Evolutionary conservation across 2,329 filamentous ascomycete species (phyloP).

Genomic region (Aschersonia sp.): DNA sequence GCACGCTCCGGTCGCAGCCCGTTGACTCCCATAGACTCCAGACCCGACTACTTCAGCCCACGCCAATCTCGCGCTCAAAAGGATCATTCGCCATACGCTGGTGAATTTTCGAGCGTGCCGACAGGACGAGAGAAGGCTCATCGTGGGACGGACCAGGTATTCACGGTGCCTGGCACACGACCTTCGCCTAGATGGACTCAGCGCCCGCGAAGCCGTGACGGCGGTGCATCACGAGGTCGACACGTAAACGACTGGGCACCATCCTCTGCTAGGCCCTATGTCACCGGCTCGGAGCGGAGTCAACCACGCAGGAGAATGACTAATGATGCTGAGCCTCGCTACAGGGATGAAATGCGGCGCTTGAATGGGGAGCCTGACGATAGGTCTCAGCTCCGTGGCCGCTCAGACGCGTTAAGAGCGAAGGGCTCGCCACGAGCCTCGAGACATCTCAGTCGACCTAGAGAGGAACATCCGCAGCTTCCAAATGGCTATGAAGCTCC

Average conservation of each 20-base stretch:
- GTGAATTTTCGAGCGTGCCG: conserved; percentile 24
- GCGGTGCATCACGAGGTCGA: conserved; percentile 11
- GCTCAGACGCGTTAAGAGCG: conserved; percentile 9
- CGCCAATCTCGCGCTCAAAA: conserved; percentile 13
- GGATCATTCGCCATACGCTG: conserved; percentile 25
- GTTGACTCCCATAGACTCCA: conserved; percentile 18
- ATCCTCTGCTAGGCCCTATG: conserved; percentile 13
- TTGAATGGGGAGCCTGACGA: conserved; percentile 14
- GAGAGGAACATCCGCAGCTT: conserved; percentile 21
- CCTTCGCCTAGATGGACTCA: conserved; percentile 17
- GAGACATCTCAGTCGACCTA: conserved; percentile 20
- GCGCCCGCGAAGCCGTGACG: conserved; percentile 11
- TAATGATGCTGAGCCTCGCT: conserved; percentile 16
- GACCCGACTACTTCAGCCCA: conserved; percentile 17
- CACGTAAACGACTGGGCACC: conserved; percentile 12
- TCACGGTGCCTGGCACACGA: conserved; percentile 17
- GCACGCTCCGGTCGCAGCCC: conserved; percentile 15
- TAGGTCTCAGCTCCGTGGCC: conserved; percentile 13
- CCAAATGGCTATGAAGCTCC: conserved; percentile 13
- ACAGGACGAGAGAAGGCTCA: conserved; percentile 29
- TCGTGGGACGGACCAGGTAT: conserved; percentile 10
- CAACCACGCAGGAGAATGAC: conserved; percentile 15
- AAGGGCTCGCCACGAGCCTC: conserved; percentile 8
- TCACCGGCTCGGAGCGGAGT: conserved; percentile 12
- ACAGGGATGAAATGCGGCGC: conserved; percentile 10